Conservation (phyloP, 1,139 yeast genomes). For the Candida freyschussii region DNA sequence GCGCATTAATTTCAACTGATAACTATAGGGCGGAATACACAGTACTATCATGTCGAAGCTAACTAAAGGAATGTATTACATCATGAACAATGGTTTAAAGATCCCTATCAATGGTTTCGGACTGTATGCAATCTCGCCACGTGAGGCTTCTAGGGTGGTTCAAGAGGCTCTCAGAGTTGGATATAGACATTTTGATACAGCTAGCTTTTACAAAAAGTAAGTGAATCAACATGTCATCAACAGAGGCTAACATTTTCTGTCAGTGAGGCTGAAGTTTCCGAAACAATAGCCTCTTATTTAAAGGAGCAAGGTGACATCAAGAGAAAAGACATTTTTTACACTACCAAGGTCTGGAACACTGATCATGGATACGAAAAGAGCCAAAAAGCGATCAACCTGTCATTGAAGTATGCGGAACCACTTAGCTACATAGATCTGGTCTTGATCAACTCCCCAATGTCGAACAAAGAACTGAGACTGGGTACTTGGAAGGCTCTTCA, state of each 20-base stretch:
- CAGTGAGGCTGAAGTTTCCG: slow-evolving; percentile 14
- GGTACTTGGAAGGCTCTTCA: slow-evolving; percentile 14
- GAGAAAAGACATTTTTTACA: slow-evolving; percentile 15
- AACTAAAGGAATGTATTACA: too few relatives aligned
- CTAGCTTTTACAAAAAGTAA: slow-evolving; percentile 6
- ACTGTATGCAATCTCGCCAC: slow-evolving; percentile 9
- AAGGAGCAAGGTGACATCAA: slow-evolving; percentile 9
- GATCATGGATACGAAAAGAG: slow-evolving; percentile 12
- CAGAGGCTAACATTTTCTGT: too few relatives aligned
- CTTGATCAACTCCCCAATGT: slow-evolving; percentile 16
- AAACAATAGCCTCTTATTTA: slow-evolving; percentile 15
- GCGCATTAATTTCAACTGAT: too few relatives aligned
- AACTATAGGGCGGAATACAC: too few relatives aligned
- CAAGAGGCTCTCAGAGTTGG: slow-evolving; percentile 23
- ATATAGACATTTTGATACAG: slow-evolving; percentile 21
- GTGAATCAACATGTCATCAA: too few relatives aligned
- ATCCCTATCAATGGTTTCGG: slow-evolving; percentile 21
- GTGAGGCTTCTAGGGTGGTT: slow-evolving; percentile 6
- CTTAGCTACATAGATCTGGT: slow-evolving; percentile 19
- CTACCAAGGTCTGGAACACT: slow-evolving; percentile 15
- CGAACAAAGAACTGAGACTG: slow-evolving; percentile 11
- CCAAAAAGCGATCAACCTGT: slow-evolving; percentile 9
- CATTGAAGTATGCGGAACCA: slow-evolving; percentile 10
- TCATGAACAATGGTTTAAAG: slow-evolving; percentile 13
- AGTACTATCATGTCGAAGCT: too few relatives aligned